phyloP scores from a whole-genome alignment of 305 asterid species.

The Ilex paraguariensis region DNA sequence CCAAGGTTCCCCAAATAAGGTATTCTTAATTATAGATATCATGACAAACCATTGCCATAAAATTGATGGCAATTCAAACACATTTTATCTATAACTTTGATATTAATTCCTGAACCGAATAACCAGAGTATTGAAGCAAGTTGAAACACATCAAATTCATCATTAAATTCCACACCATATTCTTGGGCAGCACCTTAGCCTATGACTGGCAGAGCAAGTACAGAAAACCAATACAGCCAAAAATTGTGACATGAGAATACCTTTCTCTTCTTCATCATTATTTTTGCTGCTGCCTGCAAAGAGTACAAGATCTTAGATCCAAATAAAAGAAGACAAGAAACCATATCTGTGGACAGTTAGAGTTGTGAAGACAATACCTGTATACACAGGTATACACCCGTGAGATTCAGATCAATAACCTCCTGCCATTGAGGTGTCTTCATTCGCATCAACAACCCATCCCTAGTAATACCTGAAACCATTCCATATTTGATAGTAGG shows the following conservation, averaged over 20 bases:
- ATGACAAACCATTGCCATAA: too few relatives aligned
- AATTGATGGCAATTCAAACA: too few relatives aligned
- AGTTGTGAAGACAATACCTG: slow-evolving; percentile 45
- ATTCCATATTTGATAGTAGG: slow-evolving; percentile 1
- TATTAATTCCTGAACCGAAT: too few relatives aligned
- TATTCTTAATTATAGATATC: too few relatives aligned
- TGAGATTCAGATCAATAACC: slow-evolving; percentile 91
- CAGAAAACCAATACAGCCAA: not conserved
- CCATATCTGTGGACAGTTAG: slow-evolving; percentile 2
- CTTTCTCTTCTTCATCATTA: slow-evolving; percentile 97
- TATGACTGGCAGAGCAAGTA: not conserved
- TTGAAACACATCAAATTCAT: too few relatives aligned
- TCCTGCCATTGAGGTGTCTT: slow-evolving; percentile 92
- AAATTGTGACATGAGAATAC: slow-evolving; percentile 23
- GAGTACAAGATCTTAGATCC: slow-evolving; percentile 19
- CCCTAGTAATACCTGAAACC: slow-evolving; percentile 84
- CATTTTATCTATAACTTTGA: too few relatives aligned
- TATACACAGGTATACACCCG: slow-evolving; percentile 89
- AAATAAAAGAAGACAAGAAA: slow-evolving; percentile 9
- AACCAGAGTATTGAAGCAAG: too few relatives aligned
- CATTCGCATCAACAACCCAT: slow-evolving; percentile 96
- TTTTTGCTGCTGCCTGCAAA: slow-evolving; percentile 87
- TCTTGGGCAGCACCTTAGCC: not conserved
- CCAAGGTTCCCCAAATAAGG: too few relatives aligned
- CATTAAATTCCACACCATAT: not conserved